Evolutionary conservation across 2,329 filamentous ascomycete genomes (phyloP), one percentile per base, ranked within the genome.

Genomic region (Ceratocystis cacaofunesta): DNA sequence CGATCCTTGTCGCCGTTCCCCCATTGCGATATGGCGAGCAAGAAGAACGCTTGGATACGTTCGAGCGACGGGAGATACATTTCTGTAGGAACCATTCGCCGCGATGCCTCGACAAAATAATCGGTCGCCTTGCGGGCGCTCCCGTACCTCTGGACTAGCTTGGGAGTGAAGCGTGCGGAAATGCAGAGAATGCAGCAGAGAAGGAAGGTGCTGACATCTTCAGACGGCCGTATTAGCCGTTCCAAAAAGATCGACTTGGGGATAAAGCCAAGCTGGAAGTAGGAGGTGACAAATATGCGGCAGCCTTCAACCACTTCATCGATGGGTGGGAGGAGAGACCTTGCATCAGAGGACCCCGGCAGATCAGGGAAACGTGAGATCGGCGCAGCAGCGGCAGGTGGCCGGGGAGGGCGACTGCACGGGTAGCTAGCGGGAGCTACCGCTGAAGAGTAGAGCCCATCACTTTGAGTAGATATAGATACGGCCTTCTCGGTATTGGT

Each of bases 191-290:
- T 73, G 67, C 70, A 69, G 44, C 67, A 65, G 1, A 74, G 68
- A 8, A 74, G 70, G 64, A 74, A 74, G 19, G 67, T 68, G 68
- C 69, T 73, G 55, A 71, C 68, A 1, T 70, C 67, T 5, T 68
- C 66, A 2, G 62, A 66, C 30, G 69, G 64, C 25, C 68, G 65
- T 17, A 65, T 63, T 7, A 74, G 65, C 25, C 68, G 65, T 46
- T 72, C 70, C 30, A 74, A 68, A 63, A 74, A 74, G 46, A 73
- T 63, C 2, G 70, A 68, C 61, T 73, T 73, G 12, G 73, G 72
- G 12, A 74, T 68, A 65, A 74, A 74, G 7, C 72, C 72, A 1
- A 73, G 70, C 66, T 73, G 72, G 65, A 73, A 73, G 61, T 72
- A 73, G 10, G 70, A 73, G 1, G 70, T 72, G 28, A 71, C 68